A percentile compares a stretch with the other conserved stretches of the same genome.
Evolutionary conservation across 768 basidiomycete genomes (phyloP).

Genomic region (Rhizopogon salebrosus): DNA sequence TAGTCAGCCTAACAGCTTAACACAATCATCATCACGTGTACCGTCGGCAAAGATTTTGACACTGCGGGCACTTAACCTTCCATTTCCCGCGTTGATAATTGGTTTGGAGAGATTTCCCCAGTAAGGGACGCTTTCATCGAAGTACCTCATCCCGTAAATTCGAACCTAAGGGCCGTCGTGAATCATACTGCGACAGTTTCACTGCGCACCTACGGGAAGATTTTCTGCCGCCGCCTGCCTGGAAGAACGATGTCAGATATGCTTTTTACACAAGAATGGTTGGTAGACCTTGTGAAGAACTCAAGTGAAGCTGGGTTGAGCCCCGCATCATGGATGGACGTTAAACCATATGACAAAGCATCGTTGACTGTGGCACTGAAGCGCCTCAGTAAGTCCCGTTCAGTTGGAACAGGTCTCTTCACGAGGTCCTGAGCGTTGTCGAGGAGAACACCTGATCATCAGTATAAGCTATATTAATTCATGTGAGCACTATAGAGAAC

Average conservation of each 20-base stretch:
- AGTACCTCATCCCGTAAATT: conserved; percentile 73
- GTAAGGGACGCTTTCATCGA: conserved; percentile 60
- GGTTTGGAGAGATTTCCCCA: conserved; percentile 65
- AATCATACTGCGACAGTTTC: conserved; percentile 4
- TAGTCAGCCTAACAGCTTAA: neutral
- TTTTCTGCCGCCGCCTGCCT: conserved; percentile 58
- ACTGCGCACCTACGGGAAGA: conserved; percentile 48
- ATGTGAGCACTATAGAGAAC: conserved; percentile 6
- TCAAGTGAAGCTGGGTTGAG: conserved; percentile 61
- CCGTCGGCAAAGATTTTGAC: conserved; percentile 75
- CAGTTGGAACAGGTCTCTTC: conserved; percentile 56
- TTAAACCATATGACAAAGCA: conserved; percentile 68
- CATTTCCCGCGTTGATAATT: conserved; percentile 52
- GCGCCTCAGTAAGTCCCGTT: conserved; percentile 53
- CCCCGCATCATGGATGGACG: conserved; percentile 84
- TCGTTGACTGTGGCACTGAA: conserved; percentile 63
- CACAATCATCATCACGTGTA: conserved; percentile 2
- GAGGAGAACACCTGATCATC: conserved; percentile 56
- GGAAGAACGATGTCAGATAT: conserved; percentile 1
- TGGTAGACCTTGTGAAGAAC: conserved; percentile 62
- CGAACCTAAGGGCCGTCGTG: conserved; percentile 47
- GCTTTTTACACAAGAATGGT: neutral
- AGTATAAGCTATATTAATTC: conserved; percentile 4
- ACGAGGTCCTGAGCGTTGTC: conserved; percentile 86
- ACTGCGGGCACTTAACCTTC: conserved; percentile 64